Evolutionary conservation across 768 basidiomycete genomes (phyloP), one percentile per base, ranked within the genome.

Genomic region (Auricularia cornea): DNA sequence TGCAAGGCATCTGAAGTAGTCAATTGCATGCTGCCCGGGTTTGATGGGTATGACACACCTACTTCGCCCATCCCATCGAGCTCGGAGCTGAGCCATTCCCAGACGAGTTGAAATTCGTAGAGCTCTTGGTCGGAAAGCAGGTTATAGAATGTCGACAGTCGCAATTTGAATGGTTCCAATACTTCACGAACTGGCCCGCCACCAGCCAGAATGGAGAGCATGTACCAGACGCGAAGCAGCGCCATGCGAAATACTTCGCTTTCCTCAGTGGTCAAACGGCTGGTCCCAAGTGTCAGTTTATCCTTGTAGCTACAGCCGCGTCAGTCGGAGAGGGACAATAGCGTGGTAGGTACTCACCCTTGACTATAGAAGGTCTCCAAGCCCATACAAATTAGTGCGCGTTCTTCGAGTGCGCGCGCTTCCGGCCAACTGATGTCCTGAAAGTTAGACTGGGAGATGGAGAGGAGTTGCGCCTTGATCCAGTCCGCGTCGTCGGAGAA

Each of bases 281-380:
- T 79, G 79, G 62, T 20, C 20, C 6, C 16, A 18, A 6, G 11
- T 10, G 44, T 20, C 23, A 23, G 23, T 23, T 23, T 48, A 18
- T 48, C 44, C 20, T 48, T 48, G 44, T 23, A 3, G 20, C 44
- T 48, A 23, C 12, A 5, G 11, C 5, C 6, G 20, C 6, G 20
- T 20, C 20, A 18, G 20, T 26, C 44, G 16, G 20, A 5, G 35
- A 38, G 35, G 35, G 16, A 20, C 44, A 18, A 20, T 10, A 8
- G 20, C 10, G 20, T 12, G 20, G 44, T 10, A 20, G 23, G 16
- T 16, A 60, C 72, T 52, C 68, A 74, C 80, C 74, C 75, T 60
- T 71, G 67, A 60, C 79, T 81, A 65, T 76, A 81, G 1, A 79
- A 64, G 54, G 74, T 73, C 68, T 79, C 78, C 35, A 80, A 63